phyloP scores from a whole-genome alignment of 192 early-diverging fungal species.

The Coemansia pectinata region DNA sequence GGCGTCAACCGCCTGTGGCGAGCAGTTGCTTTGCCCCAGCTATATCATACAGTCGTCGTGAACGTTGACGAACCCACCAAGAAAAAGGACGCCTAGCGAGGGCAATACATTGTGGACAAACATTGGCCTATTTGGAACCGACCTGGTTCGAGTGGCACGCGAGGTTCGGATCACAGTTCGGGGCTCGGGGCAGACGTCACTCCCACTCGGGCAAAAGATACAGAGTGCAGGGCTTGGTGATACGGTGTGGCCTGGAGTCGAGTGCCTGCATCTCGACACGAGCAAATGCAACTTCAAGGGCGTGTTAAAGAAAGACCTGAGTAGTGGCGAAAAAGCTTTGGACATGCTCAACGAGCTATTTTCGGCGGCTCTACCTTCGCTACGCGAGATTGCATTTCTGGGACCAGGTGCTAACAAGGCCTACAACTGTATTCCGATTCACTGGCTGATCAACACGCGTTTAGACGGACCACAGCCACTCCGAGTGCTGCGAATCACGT shows the following conservation, averaged over 20 bases:
- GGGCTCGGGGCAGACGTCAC: not conserved
- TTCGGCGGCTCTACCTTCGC: not conserved
- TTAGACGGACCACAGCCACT: not conserved
- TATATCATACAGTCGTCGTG: not conserved
- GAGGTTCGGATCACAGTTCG: slow-evolving; percentile 1
- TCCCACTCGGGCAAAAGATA: not conserved
- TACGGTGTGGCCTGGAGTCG: slow-evolving; percentile 2
- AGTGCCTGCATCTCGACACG: not conserved
- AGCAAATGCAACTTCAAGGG: not conserved
- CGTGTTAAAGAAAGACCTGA: not conserved
- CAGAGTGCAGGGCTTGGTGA: not conserved
- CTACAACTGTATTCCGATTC: slow-evolving; percentile 1
- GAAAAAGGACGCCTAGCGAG: not conserved
- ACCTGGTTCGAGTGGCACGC: not conserved
- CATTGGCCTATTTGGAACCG: not conserved
- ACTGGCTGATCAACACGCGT: slow-evolving; percentile 15
- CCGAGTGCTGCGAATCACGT: not conserved
- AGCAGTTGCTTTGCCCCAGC: not conserved
- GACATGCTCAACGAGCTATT: slow-evolving; percentile 3
- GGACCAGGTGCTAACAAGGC: not conserved
- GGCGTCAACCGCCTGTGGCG: not conserved
- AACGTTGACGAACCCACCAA: not conserved
- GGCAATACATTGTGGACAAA: not conserved
- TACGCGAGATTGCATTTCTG: slow-evolving; percentile 3
- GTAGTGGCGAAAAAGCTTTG: not conserved